Base-by-base conservation (phyloP, 139 green algal species). In the Astrephomene gubernaculifera region DNA sequence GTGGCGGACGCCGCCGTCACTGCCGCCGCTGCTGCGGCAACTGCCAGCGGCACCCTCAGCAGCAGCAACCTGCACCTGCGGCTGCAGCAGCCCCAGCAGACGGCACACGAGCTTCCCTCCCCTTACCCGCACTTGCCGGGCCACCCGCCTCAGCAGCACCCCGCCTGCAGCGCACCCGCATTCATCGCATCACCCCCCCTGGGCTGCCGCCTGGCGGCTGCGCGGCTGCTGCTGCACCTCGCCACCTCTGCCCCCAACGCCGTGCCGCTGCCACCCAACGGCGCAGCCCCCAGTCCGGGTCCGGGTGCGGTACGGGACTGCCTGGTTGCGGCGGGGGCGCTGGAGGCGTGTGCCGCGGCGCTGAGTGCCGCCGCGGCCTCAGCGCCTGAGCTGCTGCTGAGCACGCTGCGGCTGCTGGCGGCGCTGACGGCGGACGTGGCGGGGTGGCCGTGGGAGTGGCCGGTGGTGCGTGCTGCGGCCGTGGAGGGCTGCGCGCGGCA, bases 391-490 rank as follows among this genome's bases (percentile, higher is more conserved):
- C 76, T 83, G 76, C 76, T 63, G 60, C 43, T 68, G 6, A 27
- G 17, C 27, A 39, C 60, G 14, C 43, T 83, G 39, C 25, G 65
- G 43, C 61, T 83, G 76, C 35, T 83, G 76, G 76, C 41, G 76
- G 76, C 76, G 21, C 76, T 83, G n/a, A 45, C 31, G 38, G 38
- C 41, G 38, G 60, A 63, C 44, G n/a, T 10, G 8, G 31, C 76
- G 17, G 76, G 76, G n/a, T 72, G 61, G 76, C 76, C 76, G 2
- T 83, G 76, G 76, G 33, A 72, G 2, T 83, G 76, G 76, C 76
- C 76, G 12, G 60, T 83, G 76, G 76, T 83, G 9, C 60, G 76
- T 1, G 76, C 60, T 5, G 76, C 60, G 1, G 43, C 76, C 21
- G 60, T 83, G 60, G 60, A 44, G 33, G 76, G 76, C 61, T 63